These are phyloP conservation scores for Penicillium verrucosum DNA, from an alignment of 2,329 filamentous ascomycete species.

Conservation along the genomic window DNA sequence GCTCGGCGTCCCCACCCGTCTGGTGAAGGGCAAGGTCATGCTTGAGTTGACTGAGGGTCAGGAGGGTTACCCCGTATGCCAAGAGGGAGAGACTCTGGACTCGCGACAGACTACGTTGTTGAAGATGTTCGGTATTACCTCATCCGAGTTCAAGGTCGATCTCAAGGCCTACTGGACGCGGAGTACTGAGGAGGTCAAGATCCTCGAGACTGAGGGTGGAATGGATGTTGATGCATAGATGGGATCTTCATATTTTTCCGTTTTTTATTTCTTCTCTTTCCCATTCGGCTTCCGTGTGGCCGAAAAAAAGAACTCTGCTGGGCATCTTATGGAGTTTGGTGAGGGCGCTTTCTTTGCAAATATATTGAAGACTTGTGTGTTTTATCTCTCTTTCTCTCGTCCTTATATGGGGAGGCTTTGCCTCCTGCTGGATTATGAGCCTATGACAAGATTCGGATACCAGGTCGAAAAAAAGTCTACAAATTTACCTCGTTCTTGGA, in stretches of 20 bases:
- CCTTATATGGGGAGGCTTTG: constrained; percentile 13
- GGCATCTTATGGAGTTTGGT: constrained; percentile 40
- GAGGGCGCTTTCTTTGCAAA: constrained; percentile 30
- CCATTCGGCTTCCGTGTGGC: constrained; percentile 16
- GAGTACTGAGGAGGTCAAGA: constrained; percentile 39
- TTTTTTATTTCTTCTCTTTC: constrained; percentile 17
- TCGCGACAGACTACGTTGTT: constrained; percentile 88
- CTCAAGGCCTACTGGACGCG: constrained; percentile 63
- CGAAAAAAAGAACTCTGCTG: constrained; percentile 30
- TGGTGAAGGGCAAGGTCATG: constrained; percentile 84
- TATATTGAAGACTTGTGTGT: constrained; percentile 20
- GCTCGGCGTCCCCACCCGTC: constrained; percentile 81
- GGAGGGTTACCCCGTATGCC: constrained; percentile 71
- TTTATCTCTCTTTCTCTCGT: constrained; percentile 19
- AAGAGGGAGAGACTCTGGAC: constrained; percentile 79
- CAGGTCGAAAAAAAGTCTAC: constrained; percentile 26
- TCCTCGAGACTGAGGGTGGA: constrained; percentile 35
- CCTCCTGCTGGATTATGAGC: constrained; percentile 30
- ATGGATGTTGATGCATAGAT: constrained; percentile 44
- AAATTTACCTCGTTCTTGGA: constrained; percentile 1
- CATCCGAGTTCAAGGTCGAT: constrained; percentile 84
- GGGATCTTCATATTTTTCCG: constrained; percentile 15
- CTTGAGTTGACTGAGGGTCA: constrained; percentile 54
- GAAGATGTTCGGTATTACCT: constrained; percentile 87
- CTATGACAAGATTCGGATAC: constrained; percentile 33